Evolutionary conservation across 345 rosid genomes (phyloP).

Genomic region (Cardamine chenopodiifolia): DNA sequence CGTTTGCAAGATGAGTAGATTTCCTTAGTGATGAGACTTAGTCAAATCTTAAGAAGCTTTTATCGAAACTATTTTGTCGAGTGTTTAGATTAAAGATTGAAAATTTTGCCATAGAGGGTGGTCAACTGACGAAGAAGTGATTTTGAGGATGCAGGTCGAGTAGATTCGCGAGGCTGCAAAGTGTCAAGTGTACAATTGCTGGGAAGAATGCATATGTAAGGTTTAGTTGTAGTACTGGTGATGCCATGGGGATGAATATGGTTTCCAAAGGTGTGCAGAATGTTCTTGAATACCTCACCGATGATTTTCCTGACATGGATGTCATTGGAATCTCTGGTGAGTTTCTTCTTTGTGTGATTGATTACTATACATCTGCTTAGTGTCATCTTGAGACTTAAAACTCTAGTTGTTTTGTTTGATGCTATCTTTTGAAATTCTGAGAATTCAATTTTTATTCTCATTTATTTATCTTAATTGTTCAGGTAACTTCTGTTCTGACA

Average conservation of each 20-base stretch:
- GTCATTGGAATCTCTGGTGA: slow-evolving; percentile 79
- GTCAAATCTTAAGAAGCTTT: slow-evolving; percentile 11
- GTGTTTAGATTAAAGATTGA: neutral
- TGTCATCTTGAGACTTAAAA: neutral
- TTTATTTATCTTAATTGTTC: neutral
- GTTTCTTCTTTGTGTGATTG: slow-evolving; percentile 1
- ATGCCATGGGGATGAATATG: slow-evolving; percentile 99
- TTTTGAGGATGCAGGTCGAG: slow-evolving; percentile 63
- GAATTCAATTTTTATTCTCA: neutral
- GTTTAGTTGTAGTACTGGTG: slow-evolving; percentile 83
- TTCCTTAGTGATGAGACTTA: neutral
- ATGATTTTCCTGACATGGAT: slow-evolving; percentile 87
- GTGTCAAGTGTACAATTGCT: slow-evolving; percentile 61
- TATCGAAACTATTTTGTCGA: neutral
- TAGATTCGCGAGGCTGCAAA: slow-evolving; percentile 71
- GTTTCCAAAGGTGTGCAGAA: slow-evolving; percentile 92
- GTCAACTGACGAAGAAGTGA: slow-evolving; percentile 7
- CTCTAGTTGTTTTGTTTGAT: neutral
- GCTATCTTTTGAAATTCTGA: neutral
- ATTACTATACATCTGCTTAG: neutral
- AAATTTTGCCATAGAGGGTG: neutral
- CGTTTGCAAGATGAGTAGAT: slow-evolving; percentile 6
- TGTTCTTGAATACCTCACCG: slow-evolving; percentile 73
- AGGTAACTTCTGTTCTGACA: slow-evolving; percentile 89
- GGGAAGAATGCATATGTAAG: slow-evolving; percentile 86